Evolutionary conservation across 2,329 filamentous ascomycete species (phyloP).

Genomic region (Colletotrichum gloeosporioides): DNA sequence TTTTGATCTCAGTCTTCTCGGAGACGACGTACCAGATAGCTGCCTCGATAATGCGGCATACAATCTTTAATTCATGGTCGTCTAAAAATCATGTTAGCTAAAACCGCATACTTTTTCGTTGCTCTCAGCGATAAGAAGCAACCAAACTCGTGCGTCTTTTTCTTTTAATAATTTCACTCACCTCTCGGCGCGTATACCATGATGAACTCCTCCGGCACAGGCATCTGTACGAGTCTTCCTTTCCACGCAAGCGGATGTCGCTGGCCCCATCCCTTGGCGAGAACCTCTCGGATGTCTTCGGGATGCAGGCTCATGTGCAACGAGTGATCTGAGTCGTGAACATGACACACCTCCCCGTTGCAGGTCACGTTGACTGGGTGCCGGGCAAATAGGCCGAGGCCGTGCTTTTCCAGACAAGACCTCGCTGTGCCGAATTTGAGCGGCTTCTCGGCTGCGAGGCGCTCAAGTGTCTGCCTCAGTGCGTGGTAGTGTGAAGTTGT

Average conservation of each 20-base stretch:
- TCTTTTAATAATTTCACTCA: slow-evolving; percentile 19
- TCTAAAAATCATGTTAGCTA: slow-evolving; percentile 38
- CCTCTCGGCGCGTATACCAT: slow-evolving; percentile 82
- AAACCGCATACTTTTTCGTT: background rate
- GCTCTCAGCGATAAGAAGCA: background rate
- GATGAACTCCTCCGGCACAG: slow-evolving; percentile 77
- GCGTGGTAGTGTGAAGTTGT: slow-evolving; percentile 57
- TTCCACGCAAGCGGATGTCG: slow-evolving; percentile 70
- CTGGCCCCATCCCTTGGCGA: slow-evolving; percentile 83
- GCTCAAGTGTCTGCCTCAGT: slow-evolving; percentile 58
- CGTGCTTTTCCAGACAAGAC: slow-evolving; percentile 84
- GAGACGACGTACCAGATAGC: slow-evolving; percentile 71
- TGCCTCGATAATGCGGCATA: slow-evolving; percentile 74
- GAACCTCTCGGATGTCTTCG: slow-evolving; percentile 73
- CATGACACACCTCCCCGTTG: slow-evolving; percentile 82
- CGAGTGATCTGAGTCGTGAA: slow-evolving; percentile 77
- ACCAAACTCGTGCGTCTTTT: background rate
- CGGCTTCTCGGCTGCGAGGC: slow-evolving; percentile 52
- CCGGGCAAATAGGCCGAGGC: slow-evolving; percentile 74
- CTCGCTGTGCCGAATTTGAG: slow-evolving; percentile 64
- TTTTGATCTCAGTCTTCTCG: slow-evolving; percentile 45
- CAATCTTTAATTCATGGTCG: slow-evolving; percentile 69
- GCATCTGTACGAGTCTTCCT: slow-evolving; percentile 65
- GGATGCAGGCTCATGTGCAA: slow-evolving; percentile 84
- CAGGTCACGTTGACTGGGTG: slow-evolving; percentile 72